Evolutionary conservation across 2,329 filamentous ascomycete genomes (phyloP), one percentile per base, ranked within the genome.

Genomic region (Venturia pyrina): DNA sequence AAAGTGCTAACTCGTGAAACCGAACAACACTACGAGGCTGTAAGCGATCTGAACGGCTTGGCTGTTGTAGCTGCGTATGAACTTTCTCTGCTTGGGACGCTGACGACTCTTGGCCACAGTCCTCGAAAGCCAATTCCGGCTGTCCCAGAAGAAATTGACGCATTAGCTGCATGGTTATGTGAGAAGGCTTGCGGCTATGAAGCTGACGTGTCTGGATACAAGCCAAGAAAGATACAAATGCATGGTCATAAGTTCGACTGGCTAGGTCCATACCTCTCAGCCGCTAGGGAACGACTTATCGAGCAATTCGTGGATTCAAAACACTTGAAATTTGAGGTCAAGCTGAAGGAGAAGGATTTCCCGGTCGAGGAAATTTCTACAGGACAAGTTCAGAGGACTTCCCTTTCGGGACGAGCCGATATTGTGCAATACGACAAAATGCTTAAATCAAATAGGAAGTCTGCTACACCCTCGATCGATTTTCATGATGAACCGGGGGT

Each of bases 21-120:
- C 15, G 60, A 48, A 46, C 28, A 66, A 34, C 59, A 68, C 62
- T 65, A 68, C 63, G 67, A 68, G 50, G 65, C 62, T 28, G 65
- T 68, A 19, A 67, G 67, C 63, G 65, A 68, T 46, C 34, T 68
- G 56, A 68, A 68, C 32, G 65, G 67, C 19, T 50, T 67, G 41
- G 65, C 65, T 17, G 65, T 67, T 40, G 63, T 67, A n/a, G 67
- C 65, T 37, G 62, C 65, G 15, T 68, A 65, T 41, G 67, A 68
- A 62, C 43, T 65, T 64, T 40, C 65, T 43, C 17, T 59, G 63
- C 24, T 66, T 13, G 67, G 67, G 13, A 68, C 65, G 60, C 67
- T 68, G 37, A 65, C 63, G 32, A 68, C 65, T 41, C 65, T 68
- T 1, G 61, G 62, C 24, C 28, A 28, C 48, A 28, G 21, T 13